Evolutionary conservation across 2,329 filamentous ascomycete genomes (phyloP), one percentile per base, ranked within the genome.

Genomic region (Chaetomiaceae sp.): DNA sequence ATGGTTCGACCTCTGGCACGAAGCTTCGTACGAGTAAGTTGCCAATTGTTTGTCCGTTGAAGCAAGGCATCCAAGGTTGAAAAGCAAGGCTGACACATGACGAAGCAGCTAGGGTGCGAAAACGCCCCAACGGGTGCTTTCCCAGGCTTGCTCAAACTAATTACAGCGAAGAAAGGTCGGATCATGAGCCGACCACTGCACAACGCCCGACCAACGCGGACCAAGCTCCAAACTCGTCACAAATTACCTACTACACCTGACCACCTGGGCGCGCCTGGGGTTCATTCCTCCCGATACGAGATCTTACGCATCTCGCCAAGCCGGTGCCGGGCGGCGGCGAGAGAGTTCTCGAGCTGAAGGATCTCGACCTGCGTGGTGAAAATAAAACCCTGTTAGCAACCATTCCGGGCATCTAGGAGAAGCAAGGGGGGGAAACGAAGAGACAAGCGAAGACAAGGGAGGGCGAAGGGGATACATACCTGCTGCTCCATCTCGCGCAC

Each of bases 401-500:
- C 47, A 43, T 8, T 39, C 27, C 39, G 18, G 14, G n/a, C 17
- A 6, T 22, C 8, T 41, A 12, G 27, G n/a, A 29, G 15, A 12
- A 38, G 38, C 30, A 7, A 20, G 7, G 30, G 32, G n/a, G 19
- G 33, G 36, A 29, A 35, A n/a, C 4, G 32, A 26, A n/a, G 22
- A 17, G 17, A 42, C 26, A 12, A 8, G n/a, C 1, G 12, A 37
- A 17, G 5, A 24, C 9, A 32, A 30, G 29, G n/a, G 43, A 47
- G 17, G 24, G 6, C 18, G 32, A 26, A 15, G 17, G 24, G n/a
- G n/a, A 29, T 36, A 75, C 78, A 60, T 75, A 95, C 90, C 86
- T 98, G 93, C 65, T 98, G 93, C 72, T 98, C 93, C 93, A 98
- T 98, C 72, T 98, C 90, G 59, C 85, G 79, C 42, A 96, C 89